Evolutionary conservation across 164 flowering plant species (phyloP), one percentile per base, ranked within the genome.

Genomic region (Sextonia rubra): DNA sequence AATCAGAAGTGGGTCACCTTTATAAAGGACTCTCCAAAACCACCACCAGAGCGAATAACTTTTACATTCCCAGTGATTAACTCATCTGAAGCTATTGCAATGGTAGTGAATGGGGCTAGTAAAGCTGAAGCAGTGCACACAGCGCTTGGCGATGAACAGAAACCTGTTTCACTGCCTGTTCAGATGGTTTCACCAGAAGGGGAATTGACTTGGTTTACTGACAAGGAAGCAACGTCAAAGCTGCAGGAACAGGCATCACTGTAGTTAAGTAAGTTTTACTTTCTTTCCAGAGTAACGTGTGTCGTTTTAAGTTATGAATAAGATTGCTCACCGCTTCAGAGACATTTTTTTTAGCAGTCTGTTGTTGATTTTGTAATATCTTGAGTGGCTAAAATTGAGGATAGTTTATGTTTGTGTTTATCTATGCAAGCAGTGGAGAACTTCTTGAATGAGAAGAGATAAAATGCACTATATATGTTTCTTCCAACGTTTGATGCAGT

Each of bases 41-140:
- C 91, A 47, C 93, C 94, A 15, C 94, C 94, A 0, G 86, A 86
- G 79, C 82, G 97, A 68, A 92, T 92, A 47, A 89, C 94, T 11
- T 87, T 86, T 48, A 87, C 97, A 18, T 84, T 87, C 49, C 92
- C 97, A 0, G 97, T 92, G 1, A 89, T 89, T 68, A 92, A 92
- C 77, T 78, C 94, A 15, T 80, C 94, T 61, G 87, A 86, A 25
- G 58, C 84, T 67, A 82, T 83, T 32, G 97, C 91, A 25, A 78
- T 90, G 52, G 94, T 90, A 25, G 80, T 90, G 37, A 69, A 74
- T 26, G 97, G 93, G 60, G 78, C 83, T 47, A 86, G 88, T 24
- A 79, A 88, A 81, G 88, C 91, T 20, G 75, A 47, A 68, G 80
- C 80, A 4, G 87, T 91, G 52, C 77, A 77, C 11, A 73, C 27